Evolutionary conservation across 2,329 filamentous ascomycete genomes (phyloP).

Genomic region (Sclerotinia trifoliorum): DNA sequence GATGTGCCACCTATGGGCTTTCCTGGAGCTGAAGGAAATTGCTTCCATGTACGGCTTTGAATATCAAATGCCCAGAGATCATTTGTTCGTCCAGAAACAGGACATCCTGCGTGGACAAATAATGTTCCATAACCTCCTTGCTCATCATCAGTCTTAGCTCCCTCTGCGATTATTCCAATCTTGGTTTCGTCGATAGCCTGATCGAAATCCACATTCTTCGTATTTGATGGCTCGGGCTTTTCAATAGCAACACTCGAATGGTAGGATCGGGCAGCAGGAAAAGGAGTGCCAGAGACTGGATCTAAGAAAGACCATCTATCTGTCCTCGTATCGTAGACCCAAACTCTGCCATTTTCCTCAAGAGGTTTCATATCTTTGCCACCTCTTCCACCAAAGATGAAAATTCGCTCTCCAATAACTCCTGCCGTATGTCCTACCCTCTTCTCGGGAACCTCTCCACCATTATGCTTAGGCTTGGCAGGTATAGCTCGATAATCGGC

Average conservation of each 20-base stretch:
- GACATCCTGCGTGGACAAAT: constrained; percentile 74
- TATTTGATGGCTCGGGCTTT: constrained; percentile 45
- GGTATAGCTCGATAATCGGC: constrained; percentile 61
- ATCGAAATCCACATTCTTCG: constrained; percentile 33
- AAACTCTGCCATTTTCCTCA: constrained; percentile 71
- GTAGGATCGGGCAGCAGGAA: constrained; percentile 67
- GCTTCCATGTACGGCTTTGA: constrained; percentile 61
- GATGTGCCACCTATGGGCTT: constrained; percentile 65
- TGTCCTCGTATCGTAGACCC: constrained; percentile 69
- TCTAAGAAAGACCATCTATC: constrained; percentile 63
- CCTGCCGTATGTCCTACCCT: constrained; percentile 73
- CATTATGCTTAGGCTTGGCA: constrained; percentile 45
- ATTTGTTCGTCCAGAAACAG: constrained; percentile 56
- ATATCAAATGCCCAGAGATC: constrained; percentile 82
- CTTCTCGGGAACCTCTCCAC: constrained; percentile 57
- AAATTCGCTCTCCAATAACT: constrained; percentile 67
- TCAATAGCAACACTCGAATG: constrained; percentile 61
- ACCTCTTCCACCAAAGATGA: constrained; percentile 78
- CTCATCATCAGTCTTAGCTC: constrained; percentile 57
- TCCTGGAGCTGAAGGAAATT: constrained; percentile 65
- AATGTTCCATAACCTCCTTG: constrained; percentile 66
- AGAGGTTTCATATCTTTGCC: constrained; percentile 67
- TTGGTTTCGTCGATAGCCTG: constrained; percentile 51
- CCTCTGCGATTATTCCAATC: constrained; percentile 55
- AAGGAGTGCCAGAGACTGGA: constrained; percentile 51